Percentiles rank a stretch among this genome's conserved stretches.
These are phyloP conservation scores for Penicillium sp. DNA, from an alignment of 2,329 filamentous ascomycete species.

Conservation along the genomic window DNA sequence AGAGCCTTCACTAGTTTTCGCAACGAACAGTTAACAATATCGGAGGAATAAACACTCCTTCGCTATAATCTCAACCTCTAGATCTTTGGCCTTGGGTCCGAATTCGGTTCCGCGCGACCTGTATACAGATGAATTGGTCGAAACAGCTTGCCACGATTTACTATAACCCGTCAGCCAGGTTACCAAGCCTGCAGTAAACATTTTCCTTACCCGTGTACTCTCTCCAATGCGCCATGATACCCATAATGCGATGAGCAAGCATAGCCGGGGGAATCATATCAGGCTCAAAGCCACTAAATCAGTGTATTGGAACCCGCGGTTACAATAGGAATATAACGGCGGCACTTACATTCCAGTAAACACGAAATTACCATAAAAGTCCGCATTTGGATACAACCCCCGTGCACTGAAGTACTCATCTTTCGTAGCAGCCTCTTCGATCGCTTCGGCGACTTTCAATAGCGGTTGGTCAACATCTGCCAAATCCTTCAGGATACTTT, in stretches of 20 bases:
- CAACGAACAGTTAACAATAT: background rate
- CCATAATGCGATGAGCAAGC: slow-evolving; percentile 32
- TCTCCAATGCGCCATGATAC: slow-evolving; percentile 37
- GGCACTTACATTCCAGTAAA: slow-evolving; percentile 42
- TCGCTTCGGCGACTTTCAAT: slow-evolving; percentile 26
- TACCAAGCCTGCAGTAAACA: background rate
- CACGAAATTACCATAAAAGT: slow-evolving; percentile 47
- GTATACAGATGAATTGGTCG: slow-evolving; percentile 31
- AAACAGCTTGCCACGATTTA: slow-evolving; percentile 30
- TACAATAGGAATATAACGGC: background rate
- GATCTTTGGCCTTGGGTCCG: slow-evolving; percentile 10
- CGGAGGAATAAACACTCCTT: background rate
- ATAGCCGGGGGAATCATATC: slow-evolving; percentile 33
- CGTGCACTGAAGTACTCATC: slow-evolving; percentile 30
- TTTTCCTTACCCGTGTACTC: slow-evolving; percentile 31
- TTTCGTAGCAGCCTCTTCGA: slow-evolving; percentile 24
- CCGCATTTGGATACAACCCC: slow-evolving; percentile 46
- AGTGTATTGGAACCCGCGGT: background rate
- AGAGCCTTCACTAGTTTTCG: too few species aligned
- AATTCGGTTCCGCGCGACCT: slow-evolving; percentile 11
- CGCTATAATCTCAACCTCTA: background rate
- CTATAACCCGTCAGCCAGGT: slow-evolving; percentile 14
- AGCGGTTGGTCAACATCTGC: slow-evolving; percentile 12
- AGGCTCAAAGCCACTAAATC: slow-evolving; percentile 27
- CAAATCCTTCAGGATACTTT: slow-evolving; percentile 26